Base-by-base conservation (phyloP, 495 filamentous ascomycete species). In the Aspergillus wentii region DNA sequence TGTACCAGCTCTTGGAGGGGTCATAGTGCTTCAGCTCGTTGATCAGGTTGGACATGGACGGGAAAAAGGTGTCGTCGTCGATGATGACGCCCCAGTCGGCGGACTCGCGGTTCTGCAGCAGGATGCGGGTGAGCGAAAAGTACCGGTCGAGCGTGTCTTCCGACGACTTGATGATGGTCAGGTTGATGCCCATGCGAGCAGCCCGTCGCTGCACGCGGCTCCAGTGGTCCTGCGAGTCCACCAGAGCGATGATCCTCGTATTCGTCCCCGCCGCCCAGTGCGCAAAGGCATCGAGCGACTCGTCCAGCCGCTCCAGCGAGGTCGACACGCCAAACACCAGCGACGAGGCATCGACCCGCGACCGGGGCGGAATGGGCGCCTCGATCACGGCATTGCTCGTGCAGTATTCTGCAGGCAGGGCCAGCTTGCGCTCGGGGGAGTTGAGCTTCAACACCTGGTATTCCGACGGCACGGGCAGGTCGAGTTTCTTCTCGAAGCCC, bases 1-100 rank as follows among this genome's bases (percentile, higher is more conserved):
- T 69, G 54, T 82, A 82, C 37, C 67, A 46, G 23, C 74, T 70
- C 40, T 65, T 61, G 22, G 45, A 57, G 41, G 72, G 61, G 48
- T 84, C 69, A 48, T 79, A 70, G 2, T 72, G 57, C 36, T 71
- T 66, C 40, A 86, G 64, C 40, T 70, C 69, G 30, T 69, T 51
- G 25, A 64, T 59, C 2, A 81, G 59, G 17, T 68, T 66, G 3
- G 73, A 48, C 4, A 86, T 64, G 9, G 78, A 78, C 3, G 80
- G 71, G 56, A 85, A 81, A 63, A 85, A 86, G 15, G 83, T 86
- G 56, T 87, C 83, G 57, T 87, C 82, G 49, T 86, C 81, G 26
- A 84, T 68, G 36, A 86, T 68, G 44, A 67, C 72, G 28, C 82
- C 63, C 80, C 81, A 87, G 32, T 68, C 57, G 15, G 78, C 81